Evolutionary conservation across 179 eudicot genomes (phyloP), one percentile per base, ranked within the genome.

Genomic region (Carnegiea gigantea): DNA sequence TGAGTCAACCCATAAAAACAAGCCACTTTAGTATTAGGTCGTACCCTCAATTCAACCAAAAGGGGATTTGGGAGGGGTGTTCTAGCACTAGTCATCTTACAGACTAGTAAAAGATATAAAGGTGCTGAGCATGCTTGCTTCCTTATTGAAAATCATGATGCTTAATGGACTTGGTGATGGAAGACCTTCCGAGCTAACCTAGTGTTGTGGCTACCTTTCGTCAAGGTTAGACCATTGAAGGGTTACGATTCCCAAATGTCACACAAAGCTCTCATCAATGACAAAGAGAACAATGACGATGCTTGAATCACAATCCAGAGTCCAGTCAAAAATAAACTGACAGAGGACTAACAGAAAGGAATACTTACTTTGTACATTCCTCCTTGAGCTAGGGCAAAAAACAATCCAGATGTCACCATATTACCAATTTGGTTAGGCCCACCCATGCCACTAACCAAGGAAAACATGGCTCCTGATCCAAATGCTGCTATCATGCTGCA

Each of bases 401-500:
- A 94, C 59, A 90, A 77, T 33, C 99, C 98, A 60, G 97, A 94
- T 64, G 97, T 83, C 57, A 91, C 53, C 51, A 87, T 92, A 88
- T 90, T 96, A 14, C 87, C 83, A 28, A 89, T 88, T 77, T 49
- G 92, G 86, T 94, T 94, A 15, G 99, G 97, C 60, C 99, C 97
- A 75, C 93, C 98, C 93, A 91, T 86, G 62, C 99, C 99, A 85
- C 98, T 96, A 59, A 94, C 97, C 89, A 96, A 85, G 51, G 99
- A 89, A 88, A 94, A 96, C 89, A 85, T 77, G n/a, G 96, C 95
- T 83, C 98, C 99, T 64, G 98, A 96, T 49, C 99, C 98, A 85
- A 96, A 96, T 78, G 98, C 99, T 53, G 98, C 97, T 73, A 87
- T 92, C 99, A 96, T 96, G 83, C 99, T 96, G 92, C 87, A 89